Evolutionary conservation across 768 basidiomycete species (phyloP), one percentile per base, ranked within the genome.

Genomic region (Rhizopogon vesiculosus): DNA sequence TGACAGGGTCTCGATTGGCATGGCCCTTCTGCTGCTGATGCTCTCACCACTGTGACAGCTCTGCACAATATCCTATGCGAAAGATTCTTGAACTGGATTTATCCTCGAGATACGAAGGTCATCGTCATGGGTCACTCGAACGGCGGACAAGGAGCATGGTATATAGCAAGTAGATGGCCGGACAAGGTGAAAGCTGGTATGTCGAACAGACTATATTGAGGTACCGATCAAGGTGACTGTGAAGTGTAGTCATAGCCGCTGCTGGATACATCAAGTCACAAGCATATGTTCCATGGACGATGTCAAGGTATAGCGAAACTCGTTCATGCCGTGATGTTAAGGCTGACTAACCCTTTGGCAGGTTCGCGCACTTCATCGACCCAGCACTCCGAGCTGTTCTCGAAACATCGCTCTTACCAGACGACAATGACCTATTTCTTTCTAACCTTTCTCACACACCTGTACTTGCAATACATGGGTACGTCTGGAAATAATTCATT

Each of bases 61-160:
- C 72, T 94, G 38, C 65, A 68, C 3, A 39, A 31, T 3, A 78
- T 91, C 40, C 63, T 88, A 4, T 43, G 66, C 3, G 57, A 45
- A 55, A 56, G 56, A 31, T 81, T 80, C 81, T 62, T 67, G 53
- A 40, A 63, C 15, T 81, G 80, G 75, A 60, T 56, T 16, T 75
- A 81, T 42, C 57, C 63, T 31, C 13, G 61, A 0, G 59, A 74
- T 29, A 75, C 77, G 3, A 75, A 74, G 29, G 80, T 84, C 7
- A 72, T 87, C n/a, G 64, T 93, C n/a, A 74, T 93, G 35, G 93
- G 94, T 0, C 93, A 97, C 66, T 95, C 93, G 3, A 97, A 97
- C 67, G 93, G 93, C 29, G 93, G 93, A 12, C 94, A 95, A 69
- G 93, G 93, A 0, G 77, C 86, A 2, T 93, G 91, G 89, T 86